A percentile compares a stretch with the other conserved stretches of the same genome.
These are phyloP conservation scores for Mitragyna speciosa DNA, from an alignment of 257 asterid genomes.

Conservation along the genomic window DNA sequence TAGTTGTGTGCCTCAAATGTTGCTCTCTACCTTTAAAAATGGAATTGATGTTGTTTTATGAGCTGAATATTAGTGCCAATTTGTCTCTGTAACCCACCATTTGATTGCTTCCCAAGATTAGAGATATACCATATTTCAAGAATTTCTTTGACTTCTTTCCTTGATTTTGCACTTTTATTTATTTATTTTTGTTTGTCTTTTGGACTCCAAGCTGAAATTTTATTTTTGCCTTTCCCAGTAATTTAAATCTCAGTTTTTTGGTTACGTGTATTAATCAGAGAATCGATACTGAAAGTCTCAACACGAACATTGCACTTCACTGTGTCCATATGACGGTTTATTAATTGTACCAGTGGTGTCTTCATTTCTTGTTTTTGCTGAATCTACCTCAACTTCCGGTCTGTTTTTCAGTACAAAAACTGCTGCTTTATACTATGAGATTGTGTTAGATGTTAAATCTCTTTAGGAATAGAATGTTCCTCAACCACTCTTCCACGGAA, in stretches of 20 bases:
- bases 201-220: neutral
- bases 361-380: neutral
- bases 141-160: conserved; percentile 18
- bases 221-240: neutral
- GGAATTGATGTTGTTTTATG: conserved; percentile 24
- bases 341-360: neutral
- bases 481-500: conserved; percentile 16
- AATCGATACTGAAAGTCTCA: neutral
- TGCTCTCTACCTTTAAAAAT: conserved; percentile 21
- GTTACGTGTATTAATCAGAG: neutral
- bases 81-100: conserved; percentile 10
- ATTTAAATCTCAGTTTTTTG: neutral
- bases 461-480: conserved; percentile 14
- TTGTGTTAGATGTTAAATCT: conserved; percentile 9
- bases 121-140: conserved; percentile 16
- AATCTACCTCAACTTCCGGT: neutral
- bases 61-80: neutral
- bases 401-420: neutral
- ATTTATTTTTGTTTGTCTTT: neutral
- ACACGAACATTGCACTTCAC: conserved; percentile 3
- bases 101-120: conserved; percentile 2
- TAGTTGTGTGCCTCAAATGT: conserved; percentile 34
- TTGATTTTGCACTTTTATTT: conserved; percentile 1
- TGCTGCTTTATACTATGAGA: neutral
- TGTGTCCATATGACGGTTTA: neutral